Evolutionary conservation across 352 stramenopile species (phyloP), one percentile per base, ranked within the genome.

Genomic region (Globisporangium solare): DNA sequence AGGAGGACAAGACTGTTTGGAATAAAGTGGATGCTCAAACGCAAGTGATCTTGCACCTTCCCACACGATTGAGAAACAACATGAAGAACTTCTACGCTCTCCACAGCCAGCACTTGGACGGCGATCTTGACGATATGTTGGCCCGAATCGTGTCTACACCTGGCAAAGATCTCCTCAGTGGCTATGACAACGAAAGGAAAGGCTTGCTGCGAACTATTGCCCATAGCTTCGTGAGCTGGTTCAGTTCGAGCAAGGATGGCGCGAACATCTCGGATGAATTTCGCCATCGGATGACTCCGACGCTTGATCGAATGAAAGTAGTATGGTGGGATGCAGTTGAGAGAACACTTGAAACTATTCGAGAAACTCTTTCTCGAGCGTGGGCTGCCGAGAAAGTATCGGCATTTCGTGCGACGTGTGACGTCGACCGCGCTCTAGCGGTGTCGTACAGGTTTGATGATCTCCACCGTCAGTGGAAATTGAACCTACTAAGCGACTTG

Each of bases 311-410:
- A 0, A 39, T 80, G 51, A 63, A 54, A 17, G 39, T 41, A 6
- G 68, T 71, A 32, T 80, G 71, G 68, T 64, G 60, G 52, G 50
- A 64, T 54, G 61, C 58, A 7, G 45, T 79, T 22, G 53, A 75
- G 47, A 66, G 51, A 37, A 40, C 42, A 1, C 31, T 75, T 50
- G 58, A 51, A n/a, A 60, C 47, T 6, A 63, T 20, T n/a, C 70
- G 31, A 59, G 53, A 13, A 15, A 21, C 24, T 15, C 18, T 56
- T 6, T 32, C 31, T 13, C 47, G 46, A 18, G 45, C 50, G 40
- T 47, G 18, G 47, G 35, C 45, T n/a, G 3, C 2, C 18, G 22
- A 27, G 11, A 39, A 47, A 11, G 12, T 42, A 37, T 6, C 8
- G 7, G 21, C 18, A 11, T 37, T 59, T 22, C 47, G 20, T 17